Percentiles rank a stretch among this genome's conserved stretches.
Evolutionary conservation across 2,329 filamentous ascomycete species (phyloP).

Genomic region (Neurospora crassa): DNA sequence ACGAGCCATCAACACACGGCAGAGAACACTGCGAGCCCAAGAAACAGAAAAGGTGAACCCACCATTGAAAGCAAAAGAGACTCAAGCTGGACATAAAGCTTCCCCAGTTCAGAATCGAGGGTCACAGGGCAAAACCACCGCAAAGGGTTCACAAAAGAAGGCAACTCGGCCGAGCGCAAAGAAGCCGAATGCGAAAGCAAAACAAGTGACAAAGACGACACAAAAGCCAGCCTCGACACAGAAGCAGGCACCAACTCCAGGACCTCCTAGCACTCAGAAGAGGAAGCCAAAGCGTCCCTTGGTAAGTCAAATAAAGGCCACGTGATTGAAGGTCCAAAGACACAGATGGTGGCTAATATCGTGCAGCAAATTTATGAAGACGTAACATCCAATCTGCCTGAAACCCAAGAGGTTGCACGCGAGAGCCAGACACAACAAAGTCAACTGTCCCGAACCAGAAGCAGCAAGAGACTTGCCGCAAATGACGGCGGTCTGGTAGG

Average conservation of each 20-base stretch:
- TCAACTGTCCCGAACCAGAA: not conserved
- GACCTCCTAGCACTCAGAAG: constrained; percentile 1
- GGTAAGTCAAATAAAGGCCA: constrained; percentile 1
- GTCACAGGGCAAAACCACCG: not conserved
- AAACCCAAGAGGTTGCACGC: constrained; percentile 1
- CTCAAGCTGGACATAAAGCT: not conserved
- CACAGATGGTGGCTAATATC: not conserved
- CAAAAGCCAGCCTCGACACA: not conserved
- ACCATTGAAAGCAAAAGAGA: not conserved
- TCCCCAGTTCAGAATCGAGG: not conserved
- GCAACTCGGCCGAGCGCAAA: not conserved
- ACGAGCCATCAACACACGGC: not conserved
- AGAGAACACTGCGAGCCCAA: not conserved
- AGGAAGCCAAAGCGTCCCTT: constrained; percentile 14
- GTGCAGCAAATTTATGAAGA: constrained; percentile 10
- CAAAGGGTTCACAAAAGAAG: not conserved
- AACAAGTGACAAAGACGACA: not conserved
- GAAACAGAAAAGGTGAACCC: not conserved
- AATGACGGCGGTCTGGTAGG: not conserved
- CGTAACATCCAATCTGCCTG: constrained; percentile 1
- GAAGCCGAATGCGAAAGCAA: not conserved
- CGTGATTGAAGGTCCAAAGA: no score
- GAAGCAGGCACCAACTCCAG: not conserved
- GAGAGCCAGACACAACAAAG: not conserved
- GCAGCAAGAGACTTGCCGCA: not conserved